Conservation (phyloP, 2,329 filamentous ascomycete genomes). For the Sarocladium strictum region DNA sequence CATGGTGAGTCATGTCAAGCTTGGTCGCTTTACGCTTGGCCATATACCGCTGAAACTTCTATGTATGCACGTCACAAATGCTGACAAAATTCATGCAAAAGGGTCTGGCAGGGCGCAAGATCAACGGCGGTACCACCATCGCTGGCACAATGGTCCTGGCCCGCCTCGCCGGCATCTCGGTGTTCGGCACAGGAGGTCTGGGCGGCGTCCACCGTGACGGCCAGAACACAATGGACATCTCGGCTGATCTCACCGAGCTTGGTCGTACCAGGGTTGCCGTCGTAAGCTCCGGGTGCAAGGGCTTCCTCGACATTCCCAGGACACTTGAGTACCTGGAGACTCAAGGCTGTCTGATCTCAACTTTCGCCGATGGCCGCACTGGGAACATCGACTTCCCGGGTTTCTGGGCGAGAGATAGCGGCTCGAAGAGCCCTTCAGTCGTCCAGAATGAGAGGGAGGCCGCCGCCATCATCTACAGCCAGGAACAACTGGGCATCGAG, state of each 20-base stretch:
- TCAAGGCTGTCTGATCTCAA: constrained; percentile 74
- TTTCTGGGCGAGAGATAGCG: constrained; percentile 88
- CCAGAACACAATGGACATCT: constrained; percentile 84
- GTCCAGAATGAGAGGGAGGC: constrained; percentile 74
- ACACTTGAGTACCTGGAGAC: constrained; percentile 76
- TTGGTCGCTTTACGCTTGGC: not conserved
- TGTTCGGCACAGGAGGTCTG: constrained; percentile 92
- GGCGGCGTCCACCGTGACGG: constrained; percentile 91
- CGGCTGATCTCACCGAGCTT: constrained; percentile 90
- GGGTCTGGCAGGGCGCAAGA: constrained; percentile 59
- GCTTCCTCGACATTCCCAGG: constrained; percentile 85
- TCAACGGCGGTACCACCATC: constrained; percentile 89
- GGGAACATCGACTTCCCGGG: constrained; percentile 79
- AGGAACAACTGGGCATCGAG: constrained; percentile 63
- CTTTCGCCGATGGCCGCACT: constrained; percentile 76
- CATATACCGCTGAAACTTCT: not conserved
- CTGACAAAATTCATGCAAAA: constrained; percentile 22
- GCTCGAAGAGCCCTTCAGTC: constrained; percentile 69
- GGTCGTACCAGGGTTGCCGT: constrained; percentile 85
- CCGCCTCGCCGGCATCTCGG: constrained; percentile 75
- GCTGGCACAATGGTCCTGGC: constrained; percentile 90
- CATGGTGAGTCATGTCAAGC: constrained; percentile 46
- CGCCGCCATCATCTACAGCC: constrained; percentile 80
- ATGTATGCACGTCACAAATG: not conserved
- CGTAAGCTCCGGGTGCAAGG: constrained; percentile 87